Base-by-base conservation (phyloP, 1,284 basidiomycete species). In the Boletus smithii region DNA sequence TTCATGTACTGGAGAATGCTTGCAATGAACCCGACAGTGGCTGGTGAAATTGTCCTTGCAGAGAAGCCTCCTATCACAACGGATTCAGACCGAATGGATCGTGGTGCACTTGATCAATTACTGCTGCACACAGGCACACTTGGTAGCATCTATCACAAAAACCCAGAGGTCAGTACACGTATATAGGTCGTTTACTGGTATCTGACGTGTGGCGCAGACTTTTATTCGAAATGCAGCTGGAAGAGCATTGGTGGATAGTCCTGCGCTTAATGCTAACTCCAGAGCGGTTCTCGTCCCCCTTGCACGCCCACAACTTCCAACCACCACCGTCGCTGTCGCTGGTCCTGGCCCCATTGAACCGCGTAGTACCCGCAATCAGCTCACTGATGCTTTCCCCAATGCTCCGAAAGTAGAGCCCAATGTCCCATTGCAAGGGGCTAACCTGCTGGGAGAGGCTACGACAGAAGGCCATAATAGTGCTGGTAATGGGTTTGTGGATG, bases 1-100 rank as follows among this genome's bases (percentile, higher is more conserved):
- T 99, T 95, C 73, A 98, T 99, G 88, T 99, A 99, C 72, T 99
- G 95, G 95, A 85, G 97, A 39, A 76, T 99, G 70, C 78, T 99
- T 31, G 95, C 95, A 1, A 88, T 94, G 57, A 94, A 97, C 65
- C 94, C 97, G 2, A 74, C 85, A 2, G 86, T 88, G 1, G 95
- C 97, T 3, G 81, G 87, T 34, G 86, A 91, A 56, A 88, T 99
- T 51, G 94, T 99, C n/a, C 76, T 99, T 16, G 79, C 91, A 8
- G 90, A 93, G 55, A 98, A 97, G 61, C 97, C 97, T 14, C 77
- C 92, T 4, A 98, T 99, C 55, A 95, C 92, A n/a, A 98, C 93
- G 2, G 95, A 99, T 66, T 92, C 93, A 6, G 97, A 99, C 64
- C 75, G 93, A 32, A 97, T 99, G 91, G 95, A 97, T 64, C 81